Evolutionary conservation across 495 filamentous ascomycete genomes (phyloP), one percentile per base, ranked within the genome.

Genomic region (Aspergillus bertholletiae): DNA sequence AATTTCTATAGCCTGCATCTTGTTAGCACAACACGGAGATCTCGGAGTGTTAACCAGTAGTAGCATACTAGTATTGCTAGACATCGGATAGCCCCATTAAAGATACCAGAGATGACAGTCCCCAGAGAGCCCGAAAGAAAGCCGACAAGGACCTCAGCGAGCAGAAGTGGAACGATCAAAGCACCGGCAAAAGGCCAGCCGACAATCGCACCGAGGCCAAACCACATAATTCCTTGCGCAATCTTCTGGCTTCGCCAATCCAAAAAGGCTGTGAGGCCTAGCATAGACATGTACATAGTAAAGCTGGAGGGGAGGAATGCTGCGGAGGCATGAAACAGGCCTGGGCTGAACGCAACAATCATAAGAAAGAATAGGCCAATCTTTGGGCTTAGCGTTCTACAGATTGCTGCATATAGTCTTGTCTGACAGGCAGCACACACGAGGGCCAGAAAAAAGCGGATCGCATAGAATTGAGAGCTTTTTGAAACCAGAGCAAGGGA

Each of bases 101-200:
- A 53, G 9, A 90, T 63, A 28, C 87, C 74, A 39, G 75, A 60
- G n/a, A 83, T 43, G 0, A 83, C 69, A 41, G 82, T 79, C 49
- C 78, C 74, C 4, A 86, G 58, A 22, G 81, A 73, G 34, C 85
- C 79, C 45, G 82, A 84, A 15, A 88, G 51, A 17, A 74, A 53
- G 5, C 84, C 83, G 49, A 93, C 72, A 2, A 88, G 63, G 17
- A 83, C 51, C 55, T 96, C 92, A 65, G 96, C 91, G 3, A 87
- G 53, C 13, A 97, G 53, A 63, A 92, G 89, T 15, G 95, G 95
- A n/a, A 89, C 69, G 45, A 86, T 82, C 34, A 99, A 72, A 21
- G 88, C 90, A 46, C 86, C 82, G 23, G 90, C 85, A 72, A 99
- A 99, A 4, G 95, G 95, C 95, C 95, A 99, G 1, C 95, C 95